A percentile compares a stretch with the other conserved stretches of the same genome.
phyloP scores from a whole-genome alignment of 2,329 filamentous ascomycete species.

The Phoma herbarum region DNA sequence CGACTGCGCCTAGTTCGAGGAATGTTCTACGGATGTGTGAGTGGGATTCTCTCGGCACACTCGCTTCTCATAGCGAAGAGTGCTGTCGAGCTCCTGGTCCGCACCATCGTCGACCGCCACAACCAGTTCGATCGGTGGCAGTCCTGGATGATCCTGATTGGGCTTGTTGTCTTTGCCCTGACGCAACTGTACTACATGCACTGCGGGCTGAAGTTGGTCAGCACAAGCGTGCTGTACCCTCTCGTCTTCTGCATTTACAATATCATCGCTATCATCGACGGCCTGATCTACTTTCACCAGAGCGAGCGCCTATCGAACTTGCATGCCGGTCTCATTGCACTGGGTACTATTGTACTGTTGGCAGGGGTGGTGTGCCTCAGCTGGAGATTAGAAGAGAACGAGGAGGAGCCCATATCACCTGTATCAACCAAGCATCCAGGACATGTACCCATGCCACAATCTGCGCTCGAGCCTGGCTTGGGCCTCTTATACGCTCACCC shows the following conservation, averaged over 20 bases:
- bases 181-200: conserved; percentile 96
- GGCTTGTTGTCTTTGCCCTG: conserved; percentile 81
- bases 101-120: conserved; percentile 81
- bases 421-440: conserved; percentile 45
- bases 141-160: conserved; percentile 88
- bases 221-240: conserved; percentile 93
- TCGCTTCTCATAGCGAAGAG: conserved; percentile 94
- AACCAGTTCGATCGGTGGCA: conserved; percentile 98
- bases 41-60: conserved; percentile 93
- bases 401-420: conserved; percentile 64
- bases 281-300: conserved; percentile 95
- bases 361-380: conserved; percentile 89
- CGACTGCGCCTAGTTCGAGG: conserved; percentile 80
- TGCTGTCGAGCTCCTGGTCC: conserved; percentile 90
- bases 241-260: conserved; percentile 99
- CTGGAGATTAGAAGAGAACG: conserved; percentile 86
- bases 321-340: conserved; percentile 80
- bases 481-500: conserved; percentile 78
- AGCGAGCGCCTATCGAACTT: conserved; percentile 78
- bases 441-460: conserved; percentile 60
- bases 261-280: conserved; percentile 96
- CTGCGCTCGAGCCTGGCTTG: conserved; percentile 80
- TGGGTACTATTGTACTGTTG: conserved; percentile 87
- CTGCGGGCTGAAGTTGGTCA: conserved; percentile 90
- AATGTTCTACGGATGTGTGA: conserved; percentile 84